Evolutionary conservation across 179 eudicot genomes (phyloP), one percentile per base, ranked within the genome.

Genomic region (Sideroxylon spinosum): DNA sequence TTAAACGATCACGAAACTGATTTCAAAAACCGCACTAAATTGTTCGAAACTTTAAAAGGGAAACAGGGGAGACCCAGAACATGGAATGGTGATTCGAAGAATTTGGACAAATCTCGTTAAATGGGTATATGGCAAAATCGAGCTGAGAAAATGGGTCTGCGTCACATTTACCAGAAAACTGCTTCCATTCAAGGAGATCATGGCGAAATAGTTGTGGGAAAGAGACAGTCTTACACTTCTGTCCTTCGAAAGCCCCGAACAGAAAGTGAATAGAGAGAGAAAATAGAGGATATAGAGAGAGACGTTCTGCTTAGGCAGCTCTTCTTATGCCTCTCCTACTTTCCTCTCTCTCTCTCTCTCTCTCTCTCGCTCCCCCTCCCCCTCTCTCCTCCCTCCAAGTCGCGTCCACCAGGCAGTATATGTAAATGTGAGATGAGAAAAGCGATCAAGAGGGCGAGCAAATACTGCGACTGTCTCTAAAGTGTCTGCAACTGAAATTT

Each of bases 151-250:
- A 67, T 49, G 84, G 86, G 80, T 60, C 62, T 22, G 70, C 0
- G 19, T 29, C 37, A 5, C 49, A 49, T 78, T 86, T 87, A 90
- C 93, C 90, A 83, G 78, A 76, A 86, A 83, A 71, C 59, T 76
- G 81, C 77, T 78, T 55, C 85, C 88, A 17, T 85, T 86, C 48
- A 90, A 77, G 9, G 90, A 87, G 67, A 90, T 83, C 89, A 88
- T 90, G 77, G 71, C 80, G 85, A 79, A 32, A 49, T 44, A 23
- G 52, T 29, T 10, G 52, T 23, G 37, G 70, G 71, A 59, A 62
- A 49, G 78, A 70, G 29, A 29, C 28, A 55, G 22, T 61, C n/a
- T n/a, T 23, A 6, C 14, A 44, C 12, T 61, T 14, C 2, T 11
- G 23, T 25, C 16, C 67, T 63, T 14, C 5, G 37, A 32, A 29